These are phyloP conservation scores for Chrysoporthe austroafricana DNA, from an alignment of 2,329 filamentous ascomycete species.

Conservation along the genomic window DNA sequence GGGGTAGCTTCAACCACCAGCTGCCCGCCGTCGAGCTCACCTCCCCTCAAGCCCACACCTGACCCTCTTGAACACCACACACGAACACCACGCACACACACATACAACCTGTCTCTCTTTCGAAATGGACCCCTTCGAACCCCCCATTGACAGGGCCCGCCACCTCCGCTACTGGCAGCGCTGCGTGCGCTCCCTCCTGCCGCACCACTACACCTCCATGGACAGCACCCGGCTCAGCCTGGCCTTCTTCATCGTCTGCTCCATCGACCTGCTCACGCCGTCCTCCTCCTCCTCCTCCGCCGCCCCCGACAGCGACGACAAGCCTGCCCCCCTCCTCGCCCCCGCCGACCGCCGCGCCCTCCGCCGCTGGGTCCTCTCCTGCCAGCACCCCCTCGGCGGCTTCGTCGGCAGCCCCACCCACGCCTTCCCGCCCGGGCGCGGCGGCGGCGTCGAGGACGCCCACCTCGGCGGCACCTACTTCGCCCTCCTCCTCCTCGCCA, in stretches of 20 bases:
- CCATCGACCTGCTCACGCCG: conserved; percentile 77
- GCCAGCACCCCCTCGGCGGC: conserved; percentile 84
- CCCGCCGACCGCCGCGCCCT: conserved; percentile 49
- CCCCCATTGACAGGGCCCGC: conserved; percentile 59
- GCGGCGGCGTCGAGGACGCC: conserved; percentile 50
- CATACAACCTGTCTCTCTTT: no score
- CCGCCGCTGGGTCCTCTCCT: conserved; percentile 80
- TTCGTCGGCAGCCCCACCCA: conserved; percentile 86
- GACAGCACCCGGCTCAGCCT: conserved; percentile 91
- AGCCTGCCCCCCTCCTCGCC: conserved; percentile 45
- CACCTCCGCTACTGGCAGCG: conserved; percentile 94
- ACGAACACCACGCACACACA: no score
- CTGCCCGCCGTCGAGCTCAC: no score
- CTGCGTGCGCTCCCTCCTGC: conserved; percentile 81
- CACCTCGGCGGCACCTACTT: conserved; percentile 91
- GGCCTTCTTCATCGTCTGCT: conserved; percentile 85
- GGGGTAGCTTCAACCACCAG: no score
- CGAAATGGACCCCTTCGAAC: conserved; percentile 28
- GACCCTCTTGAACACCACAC: no score
- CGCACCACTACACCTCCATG: conserved; percentile 80
- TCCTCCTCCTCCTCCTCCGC: conserved; percentile 55
- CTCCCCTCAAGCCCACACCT: no score
- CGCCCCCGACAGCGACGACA: not conserved
- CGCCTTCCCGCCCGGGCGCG: conserved; percentile 41
- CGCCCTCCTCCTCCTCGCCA: conserved; percentile 73